Evolutionary conservation across 192 early-diverging fungal genomes (phyloP).

Genomic region (Coemansia sp.): DNA sequence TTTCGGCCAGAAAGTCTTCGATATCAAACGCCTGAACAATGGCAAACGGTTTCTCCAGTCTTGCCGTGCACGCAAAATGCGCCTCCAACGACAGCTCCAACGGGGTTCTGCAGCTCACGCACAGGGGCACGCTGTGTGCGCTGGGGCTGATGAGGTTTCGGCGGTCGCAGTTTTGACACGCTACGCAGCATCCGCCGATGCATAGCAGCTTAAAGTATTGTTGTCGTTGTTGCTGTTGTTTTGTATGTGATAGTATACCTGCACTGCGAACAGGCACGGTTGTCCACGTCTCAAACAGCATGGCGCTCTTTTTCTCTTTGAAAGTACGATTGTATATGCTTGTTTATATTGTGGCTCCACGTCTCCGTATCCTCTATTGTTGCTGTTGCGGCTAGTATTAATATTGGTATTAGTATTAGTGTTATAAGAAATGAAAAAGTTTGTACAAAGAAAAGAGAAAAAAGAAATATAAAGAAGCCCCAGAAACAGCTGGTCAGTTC

Average conservation of each 20-base stretch:
- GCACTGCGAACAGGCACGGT: conserved; percentile 13
- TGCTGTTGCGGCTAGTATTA: not conserved
- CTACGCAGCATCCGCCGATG: conserved; percentile 31
- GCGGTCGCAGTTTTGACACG: conserved; percentile 42
- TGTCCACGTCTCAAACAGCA: conserved; percentile 23
- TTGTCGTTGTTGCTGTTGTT: conserved; percentile 1
- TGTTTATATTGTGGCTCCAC: too few species aligned
- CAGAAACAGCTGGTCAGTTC: too few species aligned
- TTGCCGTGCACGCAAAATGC: conserved; percentile 47
- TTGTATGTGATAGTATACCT: conserved; percentile 5
- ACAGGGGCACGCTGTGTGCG: conserved; percentile 29
- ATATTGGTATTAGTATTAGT: not conserved
- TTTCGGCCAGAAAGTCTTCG: conserved; percentile 37
- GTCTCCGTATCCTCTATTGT: too few species aligned
- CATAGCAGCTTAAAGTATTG: conserved; percentile 25
- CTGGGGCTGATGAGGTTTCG: conserved; percentile 41
- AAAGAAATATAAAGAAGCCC: not conserved
- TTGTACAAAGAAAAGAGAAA: not conserved
- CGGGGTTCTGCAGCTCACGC: conserved; percentile 35
- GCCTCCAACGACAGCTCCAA: conserved; percentile 43
- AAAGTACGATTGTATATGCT: too few species aligned
- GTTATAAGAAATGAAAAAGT: not conserved
- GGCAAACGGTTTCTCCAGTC: conserved; percentile 39
- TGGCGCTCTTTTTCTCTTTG: not conserved
- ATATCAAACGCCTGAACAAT: conserved; percentile 41